Base-by-base conservation (phyloP, 2,329 filamentous ascomycete genomes). In the Fusarium equiseti region DNA sequence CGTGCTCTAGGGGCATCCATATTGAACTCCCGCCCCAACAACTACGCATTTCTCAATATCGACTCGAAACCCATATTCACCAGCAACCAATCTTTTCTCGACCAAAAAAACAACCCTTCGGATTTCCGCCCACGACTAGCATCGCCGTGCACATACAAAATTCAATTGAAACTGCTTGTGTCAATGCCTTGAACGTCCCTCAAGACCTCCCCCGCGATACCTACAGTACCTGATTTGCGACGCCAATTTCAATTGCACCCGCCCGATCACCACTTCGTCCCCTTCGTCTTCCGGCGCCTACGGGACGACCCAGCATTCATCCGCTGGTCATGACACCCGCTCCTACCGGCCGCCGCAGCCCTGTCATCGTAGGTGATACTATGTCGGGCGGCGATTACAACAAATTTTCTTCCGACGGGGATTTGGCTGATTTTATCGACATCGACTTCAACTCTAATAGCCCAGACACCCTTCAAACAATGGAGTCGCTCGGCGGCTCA, bases 291-390 rank as follows among this genome's bases (percentile, higher is more conserved):
- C 38, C 57, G 53, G 57, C 59, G 61, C 55, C 66, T 59, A 54
- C 72, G 63, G 68, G 70, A 67, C 68, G 55, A 49, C 53, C 56
- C 66, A 71, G 73, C 62, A 51, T 54, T 65, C 48, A 49, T 55
- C 68, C 62, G 72, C 77, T 78, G 76, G 78, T 76, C 77, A 81
- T 81, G 79, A 77, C 78, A 77, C 74, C 77, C 63, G 76, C 74
- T 72, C 70, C 72, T 56, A 75, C 73, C 63, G 75, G 75, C 74
- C 70, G 66, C 72, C 73, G 78, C 76, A 80, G 80, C 77, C 80
- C 80, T 77, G 73, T 82, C 57, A 81, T 81, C 67, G 76, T 78
- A 74, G 79, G 78, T 73, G 74, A 75, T 75, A 78, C 75, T 73
- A 78, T 81, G 75, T 73, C 79, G 70, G 77, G 74, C 73, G 73